A percentile compares a stretch with the other conserved stretches of the same genome.
Evolutionary conservation across 2,329 filamentous ascomycete genomes (phyloP).

Genomic region (Alternaria atra): DNA sequence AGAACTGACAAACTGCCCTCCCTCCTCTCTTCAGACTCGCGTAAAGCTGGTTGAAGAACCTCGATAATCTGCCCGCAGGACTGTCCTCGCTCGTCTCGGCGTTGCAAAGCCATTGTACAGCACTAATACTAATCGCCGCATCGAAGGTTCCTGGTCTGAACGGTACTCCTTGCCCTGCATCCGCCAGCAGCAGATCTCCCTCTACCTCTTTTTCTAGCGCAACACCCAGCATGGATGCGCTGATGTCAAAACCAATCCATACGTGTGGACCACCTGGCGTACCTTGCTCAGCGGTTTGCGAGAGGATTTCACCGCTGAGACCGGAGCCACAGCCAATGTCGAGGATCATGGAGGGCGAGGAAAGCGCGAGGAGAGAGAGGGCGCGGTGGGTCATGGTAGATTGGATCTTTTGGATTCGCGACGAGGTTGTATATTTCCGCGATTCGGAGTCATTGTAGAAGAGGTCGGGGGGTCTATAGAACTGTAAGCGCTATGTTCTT

Average conservation of each 20-base stretch:
- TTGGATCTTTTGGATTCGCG: slow-evolving; percentile 94
- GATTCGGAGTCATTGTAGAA: slow-evolving; percentile 97
- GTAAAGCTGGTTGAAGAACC: slow-evolving; percentile 95
- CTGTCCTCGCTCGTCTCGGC: slow-evolving; percentile 88
- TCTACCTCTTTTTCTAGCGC: slow-evolving; percentile 91
- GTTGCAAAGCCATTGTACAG: slow-evolving; percentile 99
- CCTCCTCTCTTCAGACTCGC: slow-evolving; percentile 83
- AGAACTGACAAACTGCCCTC: slow-evolving; percentile 95
- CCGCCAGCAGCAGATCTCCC: slow-evolving; percentile 90
- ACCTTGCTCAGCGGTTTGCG: slow-evolving; percentile 71
- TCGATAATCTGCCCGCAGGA: slow-evolving; percentile 76
- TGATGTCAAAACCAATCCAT: slow-evolving; percentile 98
- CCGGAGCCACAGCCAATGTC: slow-evolving; percentile 97
- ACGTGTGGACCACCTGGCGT: slow-evolving; percentile 79
- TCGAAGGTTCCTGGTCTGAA: slow-evolving; percentile 94
- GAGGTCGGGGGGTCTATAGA: slow-evolving; percentile 83
- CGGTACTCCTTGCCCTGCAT: slow-evolving; percentile 94
- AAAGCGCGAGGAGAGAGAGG: slow-evolving; percentile 86
- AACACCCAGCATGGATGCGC: slow-evolving; percentile 94
- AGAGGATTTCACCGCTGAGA: slow-evolving; percentile 92
- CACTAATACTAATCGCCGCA: slow-evolving; percentile 91
- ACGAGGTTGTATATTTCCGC: slow-evolving; percentile 96
- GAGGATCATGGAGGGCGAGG: slow-evolving; percentile 83
- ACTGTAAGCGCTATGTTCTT: not conserved
- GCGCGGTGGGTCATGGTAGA: slow-evolving; percentile 93